These are phyloP conservation scores for Blastobotrys americana DNA, from an alignment of 805 yeast genomes.

Conservation along the genomic window DNA sequence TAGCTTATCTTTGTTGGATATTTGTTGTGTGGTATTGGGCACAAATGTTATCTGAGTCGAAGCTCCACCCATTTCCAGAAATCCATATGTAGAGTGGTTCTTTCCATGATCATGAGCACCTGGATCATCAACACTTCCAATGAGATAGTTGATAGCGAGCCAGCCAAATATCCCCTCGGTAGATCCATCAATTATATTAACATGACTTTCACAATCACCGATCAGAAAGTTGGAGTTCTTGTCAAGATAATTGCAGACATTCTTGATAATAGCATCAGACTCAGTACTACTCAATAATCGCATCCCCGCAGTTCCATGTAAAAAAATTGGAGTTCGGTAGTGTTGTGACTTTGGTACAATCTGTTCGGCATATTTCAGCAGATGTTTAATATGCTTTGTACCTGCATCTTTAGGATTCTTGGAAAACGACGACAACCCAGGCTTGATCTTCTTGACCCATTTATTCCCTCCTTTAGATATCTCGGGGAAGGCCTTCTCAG, in stretches of 20 bases:
- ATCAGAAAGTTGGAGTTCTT: slow-evolving; percentile 51
- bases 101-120: slow-evolving; percentile 22
- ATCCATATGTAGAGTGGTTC: slow-evolving; percentile 58
- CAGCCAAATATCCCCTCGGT: slow-evolving; percentile 95
- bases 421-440: slow-evolving; percentile 74
- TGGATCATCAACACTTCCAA: slow-evolving; percentile 47
- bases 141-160: slow-evolving; percentile 81
- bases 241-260: slow-evolving; percentile 53
- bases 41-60: slow-evolving; percentile 93
- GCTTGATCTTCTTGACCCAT: slow-evolving; percentile 67
- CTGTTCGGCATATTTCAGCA: slow-evolving; percentile 60
- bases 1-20: slow-evolving; percentile 63
- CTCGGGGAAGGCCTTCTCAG: slow-evolving; percentile 14
- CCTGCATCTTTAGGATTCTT: slow-evolving; percentile 53
- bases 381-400: slow-evolving; percentile 55
- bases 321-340: slow-evolving; percentile 70
- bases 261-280: slow-evolving; percentile 46
- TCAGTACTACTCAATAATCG: slow-evolving; percentile 55
- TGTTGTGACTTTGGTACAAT: slow-evolving; percentile 60
- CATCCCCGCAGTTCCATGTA: slow-evolving; percentile 96
- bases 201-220: slow-evolving; percentile 56
- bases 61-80: slow-evolving; percentile 99
- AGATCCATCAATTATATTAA: slow-evolving; percentile 86
- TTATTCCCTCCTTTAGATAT: slow-evolving; percentile 26
- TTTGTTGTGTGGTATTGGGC: slow-evolving; percentile 56